Percentiles rank a stretch among this genome's conserved stretches.
phyloP scores from a whole-genome alignment of 2,329 filamentous ascomycete genomes.

The Scopulariopsis brevicaulis region DNA sequence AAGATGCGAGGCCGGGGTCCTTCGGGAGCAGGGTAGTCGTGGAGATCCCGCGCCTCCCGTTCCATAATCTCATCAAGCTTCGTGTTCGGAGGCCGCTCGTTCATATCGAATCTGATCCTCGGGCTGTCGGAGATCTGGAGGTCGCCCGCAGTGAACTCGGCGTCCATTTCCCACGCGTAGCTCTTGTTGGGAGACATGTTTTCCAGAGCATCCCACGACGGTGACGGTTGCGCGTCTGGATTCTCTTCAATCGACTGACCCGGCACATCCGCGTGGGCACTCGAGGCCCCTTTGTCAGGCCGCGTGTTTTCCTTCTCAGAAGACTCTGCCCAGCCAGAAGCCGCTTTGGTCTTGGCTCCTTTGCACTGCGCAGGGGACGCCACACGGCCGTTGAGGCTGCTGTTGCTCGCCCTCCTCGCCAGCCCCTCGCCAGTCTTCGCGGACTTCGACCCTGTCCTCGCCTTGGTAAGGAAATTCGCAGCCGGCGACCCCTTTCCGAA shows the following conservation, averaged over 20 bases:
- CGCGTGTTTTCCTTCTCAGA: conserved; percentile 8
- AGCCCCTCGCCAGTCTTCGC: conserved; percentile 22
- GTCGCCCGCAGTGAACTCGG: conserved; percentile 46
- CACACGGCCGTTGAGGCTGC: conserved; percentile 14
- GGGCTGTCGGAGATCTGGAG: conserved; percentile 45
- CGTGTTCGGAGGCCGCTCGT: conserved; percentile 20
- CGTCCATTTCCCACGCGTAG: conserved; percentile 43
- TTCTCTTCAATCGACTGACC: background rate
- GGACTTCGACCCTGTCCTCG: conserved; percentile 19
- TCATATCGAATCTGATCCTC: conserved; percentile 25
- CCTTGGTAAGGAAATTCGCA: conserved; percentile 21
- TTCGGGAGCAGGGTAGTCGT: conserved; percentile 12
- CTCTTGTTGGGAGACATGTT: conserved; percentile 35
- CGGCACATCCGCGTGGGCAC: background rate
- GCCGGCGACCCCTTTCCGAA: background rate
- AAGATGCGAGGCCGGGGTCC: conserved; percentile 7
- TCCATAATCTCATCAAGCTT: conserved; percentile 32
- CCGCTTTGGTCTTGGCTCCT: conserved; percentile 9
- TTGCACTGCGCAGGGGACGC: conserved; percentile 2
- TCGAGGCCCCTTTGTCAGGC: conserved; percentile 5
- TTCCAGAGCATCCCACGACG: conserved; percentile 1
- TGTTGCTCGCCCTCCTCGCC: conserved; percentile 21
- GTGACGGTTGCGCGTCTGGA: conserved; percentile 3
- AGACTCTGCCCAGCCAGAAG: conserved; percentile 10
- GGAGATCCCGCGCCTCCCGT: conserved; percentile 25